Evolutionary conservation across 352 stramenopile genomes (phyloP).

Genomic region (Pythium chondricola): DNA sequence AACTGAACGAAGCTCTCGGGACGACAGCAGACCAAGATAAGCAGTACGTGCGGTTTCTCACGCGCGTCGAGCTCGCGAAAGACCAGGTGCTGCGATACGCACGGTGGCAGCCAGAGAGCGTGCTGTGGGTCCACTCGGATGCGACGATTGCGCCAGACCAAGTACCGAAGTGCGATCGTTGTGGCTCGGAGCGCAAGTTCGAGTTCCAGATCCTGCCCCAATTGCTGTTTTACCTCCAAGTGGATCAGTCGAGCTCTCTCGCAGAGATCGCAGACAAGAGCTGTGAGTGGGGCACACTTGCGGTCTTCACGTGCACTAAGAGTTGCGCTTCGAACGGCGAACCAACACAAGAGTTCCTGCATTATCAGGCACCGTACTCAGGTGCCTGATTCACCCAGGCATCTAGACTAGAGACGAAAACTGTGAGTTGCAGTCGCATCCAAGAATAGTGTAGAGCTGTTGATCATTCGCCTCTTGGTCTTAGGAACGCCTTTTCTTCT

Average conservation of each 20-base stretch:
- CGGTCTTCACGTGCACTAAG: conserved; percentile 88
- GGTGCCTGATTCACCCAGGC: no score
- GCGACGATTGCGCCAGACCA: conserved; percentile 24
- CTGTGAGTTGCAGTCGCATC: no score
- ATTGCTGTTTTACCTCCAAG: conserved; percentile 89
- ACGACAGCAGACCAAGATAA: conserved; percentile 58
- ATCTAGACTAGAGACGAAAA: no score
- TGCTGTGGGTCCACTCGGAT: conserved; percentile 86
- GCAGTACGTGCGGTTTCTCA: conserved; percentile 78
- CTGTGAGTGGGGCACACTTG: conserved; percentile 91
- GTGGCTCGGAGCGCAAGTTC: conserved; percentile 80
- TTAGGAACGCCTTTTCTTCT: not conserved
- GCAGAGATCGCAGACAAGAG: conserved; percentile 44
- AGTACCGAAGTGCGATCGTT: conserved; percentile 75
- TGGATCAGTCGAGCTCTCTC: conserved; percentile 60
- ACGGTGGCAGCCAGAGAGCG: conserved; percentile 78
- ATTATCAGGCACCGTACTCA: conserved; percentile 69
- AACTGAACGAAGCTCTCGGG: conserved; percentile 67
- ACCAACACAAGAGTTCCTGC: conserved; percentile 62
- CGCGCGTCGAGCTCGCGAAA: conserved; percentile 71
- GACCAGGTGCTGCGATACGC: conserved; percentile 87
- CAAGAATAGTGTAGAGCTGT: no score
- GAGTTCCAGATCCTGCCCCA: conserved; percentile 95
- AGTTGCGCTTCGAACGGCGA: conserved; percentile 74
- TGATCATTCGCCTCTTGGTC: not conserved